Evolutionary conservation across 2,329 filamentous ascomycete species (phyloP), one percentile per base, ranked within the genome.

Genomic region (Nemania abortiva): DNA sequence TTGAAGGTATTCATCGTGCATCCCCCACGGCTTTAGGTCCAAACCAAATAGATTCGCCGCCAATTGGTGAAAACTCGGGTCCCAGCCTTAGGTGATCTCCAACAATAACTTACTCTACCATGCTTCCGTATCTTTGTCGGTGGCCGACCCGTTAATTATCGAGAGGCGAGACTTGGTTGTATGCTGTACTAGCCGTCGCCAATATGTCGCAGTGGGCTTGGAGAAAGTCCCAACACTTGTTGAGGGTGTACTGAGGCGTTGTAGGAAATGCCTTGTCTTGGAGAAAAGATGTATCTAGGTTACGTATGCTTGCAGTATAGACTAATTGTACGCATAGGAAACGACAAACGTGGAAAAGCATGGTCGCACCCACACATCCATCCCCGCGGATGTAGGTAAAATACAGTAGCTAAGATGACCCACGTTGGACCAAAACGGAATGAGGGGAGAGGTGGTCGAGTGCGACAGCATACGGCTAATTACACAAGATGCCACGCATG

Each of bases 381-480:
- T 49, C 55, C 56, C 57, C 50, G 57, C 57, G 47, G 56, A 54
- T 47, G 20, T 55, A 39, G 29, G 24, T 27, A 27, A 5, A 27
- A 27, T 27, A 55, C 7, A 37, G 7, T 11, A 63, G 61, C 59
- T 47, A 52, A 62, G 62, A 53, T 15, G 22, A 60, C 34, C 50
- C 39, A 61, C 56, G 49, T 29, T 62, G 58, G 34, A 52, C 65
- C 24, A 54, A 63, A 69, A 49, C 37, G 54, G 59, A 63, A 66
- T 63, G 63, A 63, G 47, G 47, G 62, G 56, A 54, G 15, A 15
- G 34, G 18, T 27, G 24, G 6, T 22, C 37, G 34, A 53, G 52
- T 50, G 54, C 29, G 24, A 54, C 63, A 63, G 54, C 57, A 60
- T 55, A 66, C 59, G 67, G 63, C 63, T 66, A 66, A 69, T 63